Base-by-base conservation (phyloP, 2,329 filamentous ascomycete species). In the Coniella vitis region DNA sequence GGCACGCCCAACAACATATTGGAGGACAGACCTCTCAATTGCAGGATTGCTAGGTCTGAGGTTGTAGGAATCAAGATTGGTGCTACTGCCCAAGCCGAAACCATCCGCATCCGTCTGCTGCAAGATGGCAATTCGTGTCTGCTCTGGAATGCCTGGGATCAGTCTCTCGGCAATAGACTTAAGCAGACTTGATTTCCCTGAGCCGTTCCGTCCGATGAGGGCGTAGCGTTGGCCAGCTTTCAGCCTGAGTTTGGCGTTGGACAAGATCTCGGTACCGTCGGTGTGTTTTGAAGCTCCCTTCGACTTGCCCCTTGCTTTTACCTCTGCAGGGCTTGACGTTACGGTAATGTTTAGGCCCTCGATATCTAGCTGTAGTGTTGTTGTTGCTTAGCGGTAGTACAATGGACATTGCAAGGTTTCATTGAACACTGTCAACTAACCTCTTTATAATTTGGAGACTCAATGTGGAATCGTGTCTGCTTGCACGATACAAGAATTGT, bases 141-240 rank as follows among this genome's bases (percentile, higher is more conserved):
- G 69, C 55, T 84, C 76, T 0, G 84, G 80, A 35, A 90, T 83
- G 0, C 86, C 87, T 0, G 88, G 87, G 14, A 94, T 85, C 31
- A 90, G 72, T 58, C 87, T 87, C 53, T 89, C 82, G 4, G 82
- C 84, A 56, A 94, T 82, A 1, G 88, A 87, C 59, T 79, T 79
- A 14, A 93, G 69, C 7, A 91, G 67, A 0, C 86, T 83, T 4
- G 86, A 90, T 61, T 94, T 94, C 5, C 88, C 89, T 2, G 83
- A 85, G 1, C 88, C 88, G 65, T 94, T 94, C 7, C 86, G 76
- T 0, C 88, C 89, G 17, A 91, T 72, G 2, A 94, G 70, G 0
- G 87, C 87, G 70, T 94, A 94, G 53, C 86, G 76, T 39, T 81
- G 73, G 0, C 86, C 84, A 43, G 82, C 78, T 55, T 91, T 87